Evolutionary conservation across 768 basidiomycete genomes (phyloP).

Genomic region (Sarcomyxa edulis): DNA sequence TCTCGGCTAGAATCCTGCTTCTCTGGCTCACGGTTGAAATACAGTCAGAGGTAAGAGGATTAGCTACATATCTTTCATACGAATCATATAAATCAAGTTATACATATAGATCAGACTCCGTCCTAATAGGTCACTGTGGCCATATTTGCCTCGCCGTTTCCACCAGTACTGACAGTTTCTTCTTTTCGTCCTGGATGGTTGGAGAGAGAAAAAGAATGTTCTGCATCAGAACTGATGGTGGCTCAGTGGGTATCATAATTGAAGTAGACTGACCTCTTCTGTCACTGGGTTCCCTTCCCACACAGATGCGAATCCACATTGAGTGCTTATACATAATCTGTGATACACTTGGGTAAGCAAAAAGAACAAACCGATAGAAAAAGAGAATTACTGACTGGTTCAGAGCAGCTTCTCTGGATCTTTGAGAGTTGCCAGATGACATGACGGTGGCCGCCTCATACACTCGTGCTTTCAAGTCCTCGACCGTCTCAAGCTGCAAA

Average conservation of each 20-base stretch:
- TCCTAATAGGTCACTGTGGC: too few relatives aligned
- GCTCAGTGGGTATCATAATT: too few relatives aligned
- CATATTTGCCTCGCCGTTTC: slow-evolving; percentile 44
- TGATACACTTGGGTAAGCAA: too few relatives aligned
- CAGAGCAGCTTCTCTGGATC: slow-evolving; percentile 44
- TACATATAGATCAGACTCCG: too few relatives aligned
- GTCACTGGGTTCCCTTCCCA: slow-evolving; percentile 54
- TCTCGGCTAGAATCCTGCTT: too few relatives aligned
- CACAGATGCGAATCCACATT: slow-evolving; percentile 59
- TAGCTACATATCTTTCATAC: too few relatives aligned
- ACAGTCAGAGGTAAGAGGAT: too few relatives aligned
- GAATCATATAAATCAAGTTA: too few relatives aligned
- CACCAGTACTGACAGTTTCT: slow-evolving; percentile 40
- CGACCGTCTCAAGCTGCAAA: slow-evolving; percentile 46
- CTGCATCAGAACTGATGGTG: background rate
- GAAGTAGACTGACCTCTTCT: slow-evolving; percentile 41
- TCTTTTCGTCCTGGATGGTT: slow-evolving; percentile 39
- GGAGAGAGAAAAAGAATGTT: background rate
- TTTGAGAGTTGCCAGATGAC: slow-evolving; percentile 33
- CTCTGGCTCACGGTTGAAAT: too few relatives aligned
- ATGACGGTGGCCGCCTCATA: slow-evolving; percentile 50
- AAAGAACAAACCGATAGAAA: too few relatives aligned
- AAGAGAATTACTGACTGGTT: slow-evolving; percentile 49
- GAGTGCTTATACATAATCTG: slow-evolving; percentile 54
- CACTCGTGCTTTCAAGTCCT: slow-evolving; percentile 44